These are phyloP conservation scores for Penicillium taxi DNA, from an alignment of 495 filamentous ascomycete species.

Conservation along the genomic window DNA sequence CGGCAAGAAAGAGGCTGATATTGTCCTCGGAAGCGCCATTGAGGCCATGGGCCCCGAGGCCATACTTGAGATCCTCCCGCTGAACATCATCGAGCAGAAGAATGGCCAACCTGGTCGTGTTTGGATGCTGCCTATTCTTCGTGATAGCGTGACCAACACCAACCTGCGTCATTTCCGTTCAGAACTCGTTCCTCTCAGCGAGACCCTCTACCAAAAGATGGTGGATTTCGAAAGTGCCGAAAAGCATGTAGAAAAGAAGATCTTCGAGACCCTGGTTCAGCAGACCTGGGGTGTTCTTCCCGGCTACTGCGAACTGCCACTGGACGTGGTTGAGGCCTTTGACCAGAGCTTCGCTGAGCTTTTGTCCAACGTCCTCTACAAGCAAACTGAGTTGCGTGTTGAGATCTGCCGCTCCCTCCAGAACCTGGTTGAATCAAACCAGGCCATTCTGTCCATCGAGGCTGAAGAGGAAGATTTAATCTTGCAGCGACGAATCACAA, in stretches of 20 bases:
- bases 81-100: conserved; percentile 73
- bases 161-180: conserved; percentile 74
- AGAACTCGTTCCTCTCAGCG: conserved; percentile 82
- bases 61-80: conserved; percentile 69
- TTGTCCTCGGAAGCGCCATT: conserved; percentile 77
- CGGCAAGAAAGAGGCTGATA: conserved; percentile 90
- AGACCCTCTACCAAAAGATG: conserved; percentile 80
- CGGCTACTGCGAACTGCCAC: conserved; percentile 85
- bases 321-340: conserved; percentile 69
- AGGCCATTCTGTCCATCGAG: conserved; percentile 57
- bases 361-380: conserved; percentile 82
- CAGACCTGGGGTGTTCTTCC: conserved; percentile 95
- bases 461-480: conserved; percentile 59
- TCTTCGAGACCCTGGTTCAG: conserved; percentile 91
- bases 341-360: conserved; percentile 89
- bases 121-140: conserved; percentile 86
- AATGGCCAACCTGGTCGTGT: conserved; percentile 74
- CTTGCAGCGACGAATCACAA: conserved; percentile 63
- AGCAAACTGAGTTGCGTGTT: conserved; percentile 76
- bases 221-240: conserved; percentile 67
- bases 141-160: conserved; percentile 78
- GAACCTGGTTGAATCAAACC: conserved; percentile 83
- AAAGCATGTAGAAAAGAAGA: conserved; percentile 91
- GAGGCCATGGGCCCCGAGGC: conserved; percentile 79
- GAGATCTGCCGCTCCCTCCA: conserved; percentile 82